These are phyloP conservation scores for Raddia guianensis DNA, from an alignment of 176 grass and related monocot genomes.

Conservation along the genomic window DNA sequence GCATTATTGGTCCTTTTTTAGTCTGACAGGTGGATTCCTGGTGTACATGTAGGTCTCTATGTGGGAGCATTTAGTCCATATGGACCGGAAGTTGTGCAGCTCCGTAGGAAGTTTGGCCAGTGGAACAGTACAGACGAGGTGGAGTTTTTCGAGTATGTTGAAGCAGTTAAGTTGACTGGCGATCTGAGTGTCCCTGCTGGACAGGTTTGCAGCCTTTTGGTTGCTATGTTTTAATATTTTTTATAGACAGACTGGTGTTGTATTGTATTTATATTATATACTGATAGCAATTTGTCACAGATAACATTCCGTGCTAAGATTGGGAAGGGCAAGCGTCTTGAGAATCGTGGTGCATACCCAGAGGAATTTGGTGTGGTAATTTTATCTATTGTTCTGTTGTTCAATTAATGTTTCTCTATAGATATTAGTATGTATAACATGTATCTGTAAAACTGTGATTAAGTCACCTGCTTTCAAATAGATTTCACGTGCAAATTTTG, in stretches of 20 bases:
- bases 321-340: constrained; percentile 69
- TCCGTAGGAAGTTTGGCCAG: constrained; percentile 79
- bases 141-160: constrained; percentile 96
- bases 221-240: constrained; percentile 17
- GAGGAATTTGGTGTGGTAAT: constrained; percentile 95
- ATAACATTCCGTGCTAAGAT: constrained; percentile 95
- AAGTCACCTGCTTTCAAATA: constrained; percentile 20
- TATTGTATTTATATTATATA: not conserved
- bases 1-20: not conserved
- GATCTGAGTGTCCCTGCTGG: constrained; percentile 95
- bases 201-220: constrained; percentile 55
- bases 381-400: constrained; percentile 11
- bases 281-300: constrained; percentile 43
- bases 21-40: constrained; percentile 36
- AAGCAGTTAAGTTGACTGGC: constrained; percentile 97
- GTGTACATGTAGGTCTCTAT: constrained; percentile 69
- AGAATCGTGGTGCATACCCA: constrained; percentile 80
- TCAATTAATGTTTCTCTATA: constrained; percentile 12
- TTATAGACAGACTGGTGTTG: not conserved
- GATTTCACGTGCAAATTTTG: not conserved
- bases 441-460: not conserved
- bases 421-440: not conserved
- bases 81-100: constrained; percentile 92
- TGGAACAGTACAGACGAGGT: constrained; percentile 70
- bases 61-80: constrained; percentile 96